These are phyloP conservation scores for Entrophospora sp. DNA, from an alignment of 192 early-diverging fungal species.

Conservation along the genomic window DNA sequence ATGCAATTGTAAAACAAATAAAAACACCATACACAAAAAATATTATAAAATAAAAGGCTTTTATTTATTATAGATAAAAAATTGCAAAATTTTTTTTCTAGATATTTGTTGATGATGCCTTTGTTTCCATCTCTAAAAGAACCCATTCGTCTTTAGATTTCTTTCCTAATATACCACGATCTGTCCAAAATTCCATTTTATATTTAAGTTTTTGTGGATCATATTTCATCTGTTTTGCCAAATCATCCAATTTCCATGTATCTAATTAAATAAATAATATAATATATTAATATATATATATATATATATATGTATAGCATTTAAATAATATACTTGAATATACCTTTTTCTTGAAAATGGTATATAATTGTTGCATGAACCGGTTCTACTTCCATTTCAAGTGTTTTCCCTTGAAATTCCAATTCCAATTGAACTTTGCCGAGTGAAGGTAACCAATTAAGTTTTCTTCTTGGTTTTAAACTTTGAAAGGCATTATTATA, in stretches of 20 bases:
- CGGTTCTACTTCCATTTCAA: conserved; percentile 42
- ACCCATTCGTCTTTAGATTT: conserved; percentile 1
- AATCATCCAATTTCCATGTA: not conserved
- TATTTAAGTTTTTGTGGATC: not conserved
- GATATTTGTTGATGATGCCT: too few relatives aligned
- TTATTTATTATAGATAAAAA: too few relatives aligned
- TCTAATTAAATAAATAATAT: not conserved
- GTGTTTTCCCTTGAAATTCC: conserved; percentile 40
- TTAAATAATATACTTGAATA: not conserved
- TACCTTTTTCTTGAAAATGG: conserved; percentile 31
- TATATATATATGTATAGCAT: not conserved
- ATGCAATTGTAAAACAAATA: too few relatives aligned
- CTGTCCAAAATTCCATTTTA: conserved; percentile 11
- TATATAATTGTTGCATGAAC: conserved; percentile 45
- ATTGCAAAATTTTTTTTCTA: too few relatives aligned
- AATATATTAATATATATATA: not conserved
- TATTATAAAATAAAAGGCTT: too few relatives aligned
- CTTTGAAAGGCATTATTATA: conserved; percentile 39
- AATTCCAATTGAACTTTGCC: conserved; percentile 48
- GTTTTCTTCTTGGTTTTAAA: conserved; percentile 49
- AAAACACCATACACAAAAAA: too few relatives aligned
- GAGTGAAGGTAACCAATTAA: conserved; percentile 43
- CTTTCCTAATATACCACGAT: conserved; percentile 11
- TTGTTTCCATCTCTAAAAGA: conserved; percentile 9
- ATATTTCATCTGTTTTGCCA: conserved; percentile 11